Percentiles rank a stretch among this genome's conserved stretches.
These are phyloP conservation scores for Calonectria honghensis DNA, from an alignment of 2,329 filamentous ascomycete genomes.

Conservation along the genomic window DNA sequence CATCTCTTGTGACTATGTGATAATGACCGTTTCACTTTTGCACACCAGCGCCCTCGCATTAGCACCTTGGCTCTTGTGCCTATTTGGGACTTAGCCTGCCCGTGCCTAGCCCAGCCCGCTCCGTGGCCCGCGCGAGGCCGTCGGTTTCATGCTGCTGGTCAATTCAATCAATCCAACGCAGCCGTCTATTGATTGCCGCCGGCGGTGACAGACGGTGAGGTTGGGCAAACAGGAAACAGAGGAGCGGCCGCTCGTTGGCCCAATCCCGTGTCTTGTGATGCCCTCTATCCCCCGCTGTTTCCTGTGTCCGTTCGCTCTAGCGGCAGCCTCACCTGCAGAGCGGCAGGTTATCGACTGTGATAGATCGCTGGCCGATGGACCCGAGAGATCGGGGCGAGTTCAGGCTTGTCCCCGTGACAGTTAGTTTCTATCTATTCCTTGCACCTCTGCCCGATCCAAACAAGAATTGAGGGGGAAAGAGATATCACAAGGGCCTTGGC, in stretches of 20 bases:
- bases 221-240: neutral
- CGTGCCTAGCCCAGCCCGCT: slow-evolving; percentile 38
- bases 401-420: neutral
- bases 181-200: slow-evolving; percentile 26
- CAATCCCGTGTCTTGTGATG: slow-evolving; percentile 13
- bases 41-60: slow-evolving; percentile 43
- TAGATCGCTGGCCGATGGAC: slow-evolving; percentile 4
- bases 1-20: slow-evolving; percentile 32
- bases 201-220: slow-evolving; percentile 28
- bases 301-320: slow-evolving; percentile 16
- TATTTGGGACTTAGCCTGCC: slow-evolving; percentile 34
- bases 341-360: slow-evolving; percentile 2
- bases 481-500: slow-evolving; percentile 6
- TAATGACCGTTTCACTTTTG: slow-evolving; percentile 25
- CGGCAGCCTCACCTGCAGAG: slow-evolving; percentile 1
- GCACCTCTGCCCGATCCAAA: neutral
- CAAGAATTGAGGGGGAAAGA: slow-evolving; percentile 6
- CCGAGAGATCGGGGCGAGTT: slow-evolving; percentile 18
- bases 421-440: neutral
- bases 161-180: slow-evolving; percentile 33
- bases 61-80: slow-evolving; percentile 43
- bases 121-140: slow-evolving; percentile 45
- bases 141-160: slow-evolving; percentile 47
- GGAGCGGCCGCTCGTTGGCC: neutral
- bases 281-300: slow-evolving; percentile 3